phyloP scores from a whole-genome alignment of 345 rosid genomes.

The Trapa bicornis region DNA sequence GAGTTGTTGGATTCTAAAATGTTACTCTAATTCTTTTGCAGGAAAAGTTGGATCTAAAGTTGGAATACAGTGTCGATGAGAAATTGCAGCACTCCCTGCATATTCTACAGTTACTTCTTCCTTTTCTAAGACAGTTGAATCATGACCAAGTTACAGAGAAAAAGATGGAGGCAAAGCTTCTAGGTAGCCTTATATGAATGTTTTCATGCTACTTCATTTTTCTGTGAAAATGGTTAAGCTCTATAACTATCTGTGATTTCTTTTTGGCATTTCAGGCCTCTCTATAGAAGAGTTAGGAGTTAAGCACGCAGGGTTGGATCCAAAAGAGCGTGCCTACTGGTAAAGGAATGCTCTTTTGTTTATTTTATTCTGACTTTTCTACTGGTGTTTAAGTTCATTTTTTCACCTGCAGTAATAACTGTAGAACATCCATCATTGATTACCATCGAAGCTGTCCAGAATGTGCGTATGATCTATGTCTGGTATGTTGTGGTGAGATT shows the following conservation, averaged over 20 bases:
- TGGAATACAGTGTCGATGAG: constrained; percentile 13
- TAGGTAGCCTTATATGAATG: constrained; percentile 21
- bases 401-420: constrained; percentile 32
- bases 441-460: constrained; percentile 37
- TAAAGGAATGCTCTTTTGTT: constrained; percentile 11
- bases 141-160: constrained; percentile 36
- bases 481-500: constrained; percentile 46
- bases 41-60: not conserved
- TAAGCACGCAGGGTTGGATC: constrained; percentile 9
- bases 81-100: constrained; percentile 16
- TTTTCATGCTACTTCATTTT: not conserved
- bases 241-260: not conserved
- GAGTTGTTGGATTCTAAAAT: not conserved
- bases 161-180: constrained; percentile 29
- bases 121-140: constrained; percentile 31
- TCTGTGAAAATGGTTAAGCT: not conserved
- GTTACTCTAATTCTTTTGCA: not conserved
- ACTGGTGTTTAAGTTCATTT: constrained; percentile 1
- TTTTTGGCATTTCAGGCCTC: constrained; percentile 6
- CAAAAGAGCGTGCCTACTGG: constrained; percentile 45
- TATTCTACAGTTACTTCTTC: constrained; percentile 31
- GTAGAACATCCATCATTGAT: constrained; percentile 50
- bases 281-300: constrained; percentile 10
- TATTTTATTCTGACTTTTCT: not conserved
- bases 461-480: constrained; percentile 45